Evolutionary conservation across 106 monocot species (phyloP).

Genomic region (Apostasia shenzhenica): DNA sequence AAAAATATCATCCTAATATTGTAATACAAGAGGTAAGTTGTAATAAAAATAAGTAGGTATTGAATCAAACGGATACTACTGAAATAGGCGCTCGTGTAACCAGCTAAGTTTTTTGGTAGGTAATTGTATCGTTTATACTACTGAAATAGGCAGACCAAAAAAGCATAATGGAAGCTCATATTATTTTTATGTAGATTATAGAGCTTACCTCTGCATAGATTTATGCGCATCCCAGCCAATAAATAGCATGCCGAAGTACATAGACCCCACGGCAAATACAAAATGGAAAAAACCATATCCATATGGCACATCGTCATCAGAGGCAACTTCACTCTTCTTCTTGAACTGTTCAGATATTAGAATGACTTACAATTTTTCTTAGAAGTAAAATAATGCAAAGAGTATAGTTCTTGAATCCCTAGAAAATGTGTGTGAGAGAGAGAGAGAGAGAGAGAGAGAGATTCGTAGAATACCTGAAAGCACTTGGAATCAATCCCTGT

Average conservation of each 20-base stretch:
- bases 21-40: too few species aligned
- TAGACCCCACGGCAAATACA: conserved; percentile 81
- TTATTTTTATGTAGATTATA: neutral
- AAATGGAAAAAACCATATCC: conserved; percentile 96
- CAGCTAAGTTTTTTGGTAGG: too few species aligned
- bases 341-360: conserved; percentile 39
- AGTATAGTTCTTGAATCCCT: neutral
- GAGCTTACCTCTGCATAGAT: conserved; percentile 58
- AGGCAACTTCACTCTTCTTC: conserved; percentile 29
- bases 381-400: neutral
- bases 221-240: conserved; percentile 74
- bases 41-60: too few species aligned
- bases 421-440: neutral
- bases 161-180: neutral
- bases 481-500: conserved; percentile 74
- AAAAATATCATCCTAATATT: too few species aligned
- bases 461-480: conserved; percentile 43
- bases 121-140: neutral
- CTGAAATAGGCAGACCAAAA: neutral
- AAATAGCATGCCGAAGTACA: conserved; percentile 94
- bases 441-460: neutral
- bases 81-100: too few species aligned
- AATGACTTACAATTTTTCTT: neutral
- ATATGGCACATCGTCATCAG: conserved; percentile 70
- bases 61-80: too few species aligned